phyloP scores from a whole-genome alignment of 2,329 filamentous ascomycete species.

The Thielaviopsis cerberus region DNA sequence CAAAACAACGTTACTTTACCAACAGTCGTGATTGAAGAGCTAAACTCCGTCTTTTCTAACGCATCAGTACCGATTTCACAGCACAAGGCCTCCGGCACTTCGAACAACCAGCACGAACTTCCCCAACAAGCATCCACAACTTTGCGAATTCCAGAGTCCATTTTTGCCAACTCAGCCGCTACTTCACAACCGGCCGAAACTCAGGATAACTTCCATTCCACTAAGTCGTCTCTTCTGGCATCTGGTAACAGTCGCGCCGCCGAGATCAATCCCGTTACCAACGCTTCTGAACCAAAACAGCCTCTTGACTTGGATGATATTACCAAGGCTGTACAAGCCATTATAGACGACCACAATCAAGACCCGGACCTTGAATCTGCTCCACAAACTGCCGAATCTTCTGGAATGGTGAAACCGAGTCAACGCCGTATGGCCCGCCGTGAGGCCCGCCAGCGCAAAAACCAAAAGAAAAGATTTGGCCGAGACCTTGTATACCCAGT shows the following conservation, averaged over 20 bases:
- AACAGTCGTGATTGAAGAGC: background rate
- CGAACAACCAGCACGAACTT: background rate
- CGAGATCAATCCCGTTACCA: background rate
- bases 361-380: background rate
- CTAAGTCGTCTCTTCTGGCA: background rate
- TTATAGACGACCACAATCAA: background rate
- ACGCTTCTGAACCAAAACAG: background rate
- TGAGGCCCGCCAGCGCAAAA: slow-evolving; percentile 13
- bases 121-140: background rate
- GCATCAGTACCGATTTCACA: background rate
- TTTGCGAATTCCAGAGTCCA: background rate
- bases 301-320: slow-evolving; percentile 1
- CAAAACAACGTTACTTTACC: background rate
- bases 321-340: background rate
- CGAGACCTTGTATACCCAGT: background rate
- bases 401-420: slow-evolving; percentile 8
- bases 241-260: background rate
- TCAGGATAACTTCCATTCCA: background rate
- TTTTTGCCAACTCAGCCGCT: background rate
- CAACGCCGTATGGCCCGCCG: slow-evolving; percentile 4
- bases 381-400: background rate
- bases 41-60: background rate
- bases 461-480: slow-evolving; percentile 6
- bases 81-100: background rate
- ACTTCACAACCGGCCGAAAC: background rate